These are phyloP conservation scores for Colletotrichum neosansevieriae DNA, from an alignment of 2,329 filamentous ascomycete genomes.

Conservation along the genomic window DNA sequence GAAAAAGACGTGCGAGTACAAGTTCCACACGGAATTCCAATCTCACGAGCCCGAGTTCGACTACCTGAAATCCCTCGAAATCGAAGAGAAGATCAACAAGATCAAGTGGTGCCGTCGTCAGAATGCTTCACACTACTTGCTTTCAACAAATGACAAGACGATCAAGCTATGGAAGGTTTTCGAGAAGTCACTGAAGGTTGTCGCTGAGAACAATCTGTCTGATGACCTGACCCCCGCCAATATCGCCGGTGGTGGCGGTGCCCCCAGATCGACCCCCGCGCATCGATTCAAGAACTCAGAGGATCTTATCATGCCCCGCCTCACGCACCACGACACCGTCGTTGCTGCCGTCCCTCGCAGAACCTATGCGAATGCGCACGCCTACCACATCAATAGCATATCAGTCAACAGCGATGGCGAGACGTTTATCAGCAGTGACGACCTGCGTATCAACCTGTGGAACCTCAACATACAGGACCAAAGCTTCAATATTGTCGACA, in stretches of 20 bases:
- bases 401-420: conserved; percentile 99
- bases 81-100: conserved; percentile 99
- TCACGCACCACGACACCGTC: conserved; percentile 98
- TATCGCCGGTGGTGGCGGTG: conserved; percentile 81
- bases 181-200: conserved; percentile 98
- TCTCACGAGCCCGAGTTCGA: conserved; percentile 99
- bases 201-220: conserved; percentile 98
- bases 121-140: conserved; percentile 97
- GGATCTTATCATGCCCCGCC: conserved; percentile 91
- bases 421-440: conserved; percentile 99
- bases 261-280: conserved; percentile 77
- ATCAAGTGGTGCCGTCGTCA: conserved; percentile 99
- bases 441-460: conserved; percentile 97
- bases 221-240: conserved; percentile 87
- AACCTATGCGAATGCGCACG: conserved; percentile 98
- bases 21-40: conserved; percentile 99
- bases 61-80: conserved; percentile 98
- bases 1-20: conserved; percentile 99
- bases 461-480: conserved; percentile 99
- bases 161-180: conserved; percentile 99
- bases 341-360: conserved; percentile 95
- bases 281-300: conserved; percentile 82
- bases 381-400: conserved; percentile 99
- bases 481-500: conserved; percentile 99
- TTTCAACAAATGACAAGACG: conserved; percentile 99